phyloP scores from a whole-genome alignment of 73 alveolate genomes.

The Tetrahymena thermophila region DNA sequence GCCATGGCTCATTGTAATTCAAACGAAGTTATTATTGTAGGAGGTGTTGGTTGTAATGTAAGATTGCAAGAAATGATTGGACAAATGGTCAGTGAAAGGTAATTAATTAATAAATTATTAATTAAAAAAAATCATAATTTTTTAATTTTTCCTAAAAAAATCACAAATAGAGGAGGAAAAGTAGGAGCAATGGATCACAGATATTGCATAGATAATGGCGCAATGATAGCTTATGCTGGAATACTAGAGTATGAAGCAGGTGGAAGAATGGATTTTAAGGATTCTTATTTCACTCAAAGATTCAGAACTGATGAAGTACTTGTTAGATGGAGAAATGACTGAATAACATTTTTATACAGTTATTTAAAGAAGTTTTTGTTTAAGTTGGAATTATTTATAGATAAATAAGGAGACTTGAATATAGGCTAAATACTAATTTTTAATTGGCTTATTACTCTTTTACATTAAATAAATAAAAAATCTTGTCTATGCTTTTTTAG shows the following conservation, averaged over 20 bases:
- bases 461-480: too few relatives aligned
- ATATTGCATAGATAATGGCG: conserved; percentile 98
- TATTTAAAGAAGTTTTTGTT: too few relatives aligned
- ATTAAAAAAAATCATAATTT: background rate
- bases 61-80: conserved; percentile 94
- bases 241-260: conserved; percentile 74
- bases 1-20: conserved; percentile 99
- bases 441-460: too few relatives aligned
- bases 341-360: background rate
- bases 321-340: conserved; percentile 78
- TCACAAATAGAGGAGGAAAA: conserved; percentile 81
- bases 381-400: too few relatives aligned
- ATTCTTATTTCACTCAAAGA: conserved; percentile 90
- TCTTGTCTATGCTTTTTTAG: too few relatives aligned
- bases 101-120: background rate
- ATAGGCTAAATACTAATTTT: too few relatives aligned
- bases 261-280: conserved; percentile 71
- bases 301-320: conserved; percentile 98
- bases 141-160: background rate
- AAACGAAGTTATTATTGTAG: conserved; percentile 92
- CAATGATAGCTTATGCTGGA: conserved; percentile 99
- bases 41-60: conserved; percentile 98
- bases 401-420: too few relatives aligned
- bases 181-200: conserved; percentile 98
- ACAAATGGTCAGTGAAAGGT: conserved; percentile 78